These are phyloP conservation scores for Alnus rubra DNA, from an alignment of 306 rosid species.

Conservation along the genomic window DNA sequence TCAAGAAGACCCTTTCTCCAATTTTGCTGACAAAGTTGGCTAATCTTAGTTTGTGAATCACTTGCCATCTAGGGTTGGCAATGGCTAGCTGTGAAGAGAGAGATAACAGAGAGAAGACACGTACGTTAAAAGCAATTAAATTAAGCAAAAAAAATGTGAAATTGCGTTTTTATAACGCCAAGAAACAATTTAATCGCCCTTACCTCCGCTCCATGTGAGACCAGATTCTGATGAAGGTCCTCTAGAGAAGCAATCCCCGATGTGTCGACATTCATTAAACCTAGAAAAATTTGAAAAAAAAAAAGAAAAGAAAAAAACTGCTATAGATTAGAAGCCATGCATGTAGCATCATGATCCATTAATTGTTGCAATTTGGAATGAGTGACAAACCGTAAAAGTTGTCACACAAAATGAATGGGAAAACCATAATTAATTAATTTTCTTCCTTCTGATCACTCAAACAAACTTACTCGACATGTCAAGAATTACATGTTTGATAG, in stretches of 20 bases:
- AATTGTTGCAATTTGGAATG: background rate
- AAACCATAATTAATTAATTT: background rate
- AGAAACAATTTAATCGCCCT: background rate
- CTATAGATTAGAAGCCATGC: background rate
- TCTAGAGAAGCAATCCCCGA: slow-evolving; percentile 68
- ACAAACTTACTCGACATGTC: slow-evolving; percentile 69
- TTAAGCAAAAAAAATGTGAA: background rate
- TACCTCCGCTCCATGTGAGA: slow-evolving; percentile 59
- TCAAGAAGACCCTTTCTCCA: slow-evolving; percentile 61
- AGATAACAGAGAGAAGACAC: background rate
- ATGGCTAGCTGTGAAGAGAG: slow-evolving; percentile 48
- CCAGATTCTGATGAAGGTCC: slow-evolving; percentile 57
- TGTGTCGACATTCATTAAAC: slow-evolving; percentile 73
- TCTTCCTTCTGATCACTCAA: background rate
- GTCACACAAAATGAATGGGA: background rate
- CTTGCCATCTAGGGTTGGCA: slow-evolving; percentile 79
- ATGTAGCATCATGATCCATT: background rate
- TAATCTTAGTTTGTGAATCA: slow-evolving; percentile 76
- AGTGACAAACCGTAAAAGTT: background rate
- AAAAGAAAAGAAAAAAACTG: background rate
- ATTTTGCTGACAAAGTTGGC: slow-evolving; percentile 62
- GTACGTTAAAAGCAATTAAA: background rate
- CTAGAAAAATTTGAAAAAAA: slow-evolving; percentile 25
- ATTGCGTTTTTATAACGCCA: no score
- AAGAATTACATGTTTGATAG: slow-evolving; percentile 49